Evolutionary conservation across 2,329 filamentous ascomycete genomes (phyloP).

Genomic region (Aspergillus calidoustus): DNA sequence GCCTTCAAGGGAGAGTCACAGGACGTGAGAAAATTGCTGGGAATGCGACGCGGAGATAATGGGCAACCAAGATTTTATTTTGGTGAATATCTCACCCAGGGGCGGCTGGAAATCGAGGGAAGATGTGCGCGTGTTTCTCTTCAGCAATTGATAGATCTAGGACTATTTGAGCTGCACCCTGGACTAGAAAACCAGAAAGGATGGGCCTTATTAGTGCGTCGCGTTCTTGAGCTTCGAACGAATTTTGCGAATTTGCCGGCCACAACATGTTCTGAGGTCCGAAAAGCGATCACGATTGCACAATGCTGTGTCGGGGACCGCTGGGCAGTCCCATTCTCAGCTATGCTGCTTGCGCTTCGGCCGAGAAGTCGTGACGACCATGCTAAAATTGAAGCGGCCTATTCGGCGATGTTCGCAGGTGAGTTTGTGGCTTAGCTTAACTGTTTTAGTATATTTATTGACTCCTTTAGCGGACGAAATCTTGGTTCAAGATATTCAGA

Average conservation of each 20-base stretch:
- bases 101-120: slow-evolving; percentile 7
- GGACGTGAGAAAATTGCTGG: too few relatives aligned
- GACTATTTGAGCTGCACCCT: slow-evolving; percentile 13
- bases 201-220: slow-evolving; percentile 10
- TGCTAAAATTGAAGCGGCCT: too few relatives aligned
- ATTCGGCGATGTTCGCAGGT: too few relatives aligned
- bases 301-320: slow-evolving; percentile 2
- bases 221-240: slow-evolving; percentile 8
- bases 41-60: too few relatives aligned
- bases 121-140: slow-evolving; percentile 7
- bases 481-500: too few relatives aligned
- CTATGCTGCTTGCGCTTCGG: slow-evolving; percentile 14
- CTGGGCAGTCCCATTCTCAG: slow-evolving; percentile 5
- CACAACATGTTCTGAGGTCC: too few relatives aligned
- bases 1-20: not conserved
- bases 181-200: not conserved
- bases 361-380: not conserved
- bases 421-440: too few relatives aligned
- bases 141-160: slow-evolving; percentile 15
- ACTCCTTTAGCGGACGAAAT: too few relatives aligned
- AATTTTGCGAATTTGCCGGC: not conserved
- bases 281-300: not conserved
- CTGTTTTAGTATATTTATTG: too few relatives aligned
- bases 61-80: too few relatives aligned
- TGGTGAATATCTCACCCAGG: slow-evolving; percentile 14